A percentile compares a stretch with the other conserved stretches of the same genome.
These are phyloP conservation scores for Hypholoma sublateritium DNA, from an alignment of 768 basidiomycete genomes.

Conservation along the genomic window DNA sequence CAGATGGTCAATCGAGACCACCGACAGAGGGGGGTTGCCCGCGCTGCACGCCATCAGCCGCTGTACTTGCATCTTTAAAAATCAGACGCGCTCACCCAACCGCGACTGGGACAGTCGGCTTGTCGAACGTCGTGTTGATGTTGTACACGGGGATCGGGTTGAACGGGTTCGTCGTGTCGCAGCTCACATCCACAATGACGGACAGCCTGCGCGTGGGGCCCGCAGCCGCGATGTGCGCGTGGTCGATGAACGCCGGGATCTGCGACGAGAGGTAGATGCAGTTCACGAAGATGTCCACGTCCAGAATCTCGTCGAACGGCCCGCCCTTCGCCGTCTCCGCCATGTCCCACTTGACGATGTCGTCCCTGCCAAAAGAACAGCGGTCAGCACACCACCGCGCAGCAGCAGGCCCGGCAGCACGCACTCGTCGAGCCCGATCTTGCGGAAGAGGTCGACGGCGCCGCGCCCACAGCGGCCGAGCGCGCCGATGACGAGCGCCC, in stretches of 20 bases:
- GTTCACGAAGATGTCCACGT: slow-evolving; percentile 98
- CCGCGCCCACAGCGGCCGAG: slow-evolving; percentile 93
- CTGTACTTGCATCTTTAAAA: slow-evolving; percentile 15
- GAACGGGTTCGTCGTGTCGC: slow-evolving; percentile 98
- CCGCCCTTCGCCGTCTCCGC: slow-evolving; percentile 96
- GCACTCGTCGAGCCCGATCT: slow-evolving; percentile 93
- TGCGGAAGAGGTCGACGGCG: slow-evolving; percentile 92
- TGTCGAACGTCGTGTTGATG: slow-evolving; percentile 90
- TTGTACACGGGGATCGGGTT: slow-evolving; percentile 96
- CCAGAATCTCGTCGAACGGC: slow-evolving; percentile 92
- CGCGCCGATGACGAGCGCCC: slow-evolving; percentile 93
- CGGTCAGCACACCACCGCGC: slow-evolving; percentile 7
- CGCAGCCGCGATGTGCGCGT: slow-evolving; percentile 68
- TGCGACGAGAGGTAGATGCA: slow-evolving; percentile 94
- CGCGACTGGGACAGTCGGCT: slow-evolving; percentile 87
- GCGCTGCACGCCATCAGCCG: slow-evolving; percentile 33
- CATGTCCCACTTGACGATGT: slow-evolving; percentile 98
- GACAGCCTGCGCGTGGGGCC: slow-evolving; percentile 67
- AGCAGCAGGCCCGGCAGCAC: slow-evolving; percentile 30
- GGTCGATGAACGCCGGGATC: slow-evolving; percentile 82
- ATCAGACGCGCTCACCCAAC: slow-evolving; percentile 58
- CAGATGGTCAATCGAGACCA: slow-evolving; percentile 96
- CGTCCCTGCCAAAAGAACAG: slow-evolving; percentile 51
- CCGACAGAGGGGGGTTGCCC: slow-evolving; percentile 69
- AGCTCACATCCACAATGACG: slow-evolving; percentile 95